phyloP scores from a whole-genome alignment of 768 basidiomycete species.

The Xanthoconium stramineum region DNA sequence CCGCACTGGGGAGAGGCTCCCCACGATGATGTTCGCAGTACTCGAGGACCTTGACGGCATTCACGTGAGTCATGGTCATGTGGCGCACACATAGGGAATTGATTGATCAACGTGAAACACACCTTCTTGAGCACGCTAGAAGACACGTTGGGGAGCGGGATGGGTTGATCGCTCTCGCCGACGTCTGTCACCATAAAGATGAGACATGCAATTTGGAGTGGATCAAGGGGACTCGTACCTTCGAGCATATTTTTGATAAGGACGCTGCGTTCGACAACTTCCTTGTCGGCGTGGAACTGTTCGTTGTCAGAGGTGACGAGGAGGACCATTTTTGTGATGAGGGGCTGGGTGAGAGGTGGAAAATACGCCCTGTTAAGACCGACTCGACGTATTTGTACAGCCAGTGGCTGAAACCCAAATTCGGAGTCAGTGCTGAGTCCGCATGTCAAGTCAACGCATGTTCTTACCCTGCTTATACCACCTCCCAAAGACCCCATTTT shows the following conservation, averaged over 20 bases:
- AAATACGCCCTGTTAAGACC: neutral
- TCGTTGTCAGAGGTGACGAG: conserved; percentile 96
- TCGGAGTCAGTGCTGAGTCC: too few relatives aligned
- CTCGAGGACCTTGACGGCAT: conserved; percentile 73
- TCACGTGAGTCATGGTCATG: conserved; percentile 2
- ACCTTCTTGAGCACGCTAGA: conserved; percentile 94
- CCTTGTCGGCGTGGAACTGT: conserved; percentile 88
- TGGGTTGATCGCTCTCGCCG: conserved; percentile 91
- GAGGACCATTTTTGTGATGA: conserved; percentile 58
- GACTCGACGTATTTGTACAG: conserved; percentile 3
- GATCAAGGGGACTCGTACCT: conserved; percentile 45
- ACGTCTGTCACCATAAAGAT: conserved; percentile 56
- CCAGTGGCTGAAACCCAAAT: conserved; percentile 10
- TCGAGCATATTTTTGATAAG: conserved; percentile 99
- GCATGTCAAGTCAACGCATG: neutral
- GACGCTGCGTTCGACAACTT: conserved; percentile 92
- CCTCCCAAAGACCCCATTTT: conserved; percentile 47
- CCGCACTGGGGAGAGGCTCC: conserved; percentile 89
- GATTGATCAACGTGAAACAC: conserved; percentile 8
- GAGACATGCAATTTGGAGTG: neutral
- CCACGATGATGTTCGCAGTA: conserved; percentile 99
- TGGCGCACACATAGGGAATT: neutral
- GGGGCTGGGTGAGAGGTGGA: conserved; percentile 7
- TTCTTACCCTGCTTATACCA: conserved; percentile 45
- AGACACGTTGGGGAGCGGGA: conserved; percentile 92